These are phyloP conservation scores for Metschnikowia arizonensis DNA, from an alignment of 805 yeast genomes.

Conservation along the genomic window DNA sequence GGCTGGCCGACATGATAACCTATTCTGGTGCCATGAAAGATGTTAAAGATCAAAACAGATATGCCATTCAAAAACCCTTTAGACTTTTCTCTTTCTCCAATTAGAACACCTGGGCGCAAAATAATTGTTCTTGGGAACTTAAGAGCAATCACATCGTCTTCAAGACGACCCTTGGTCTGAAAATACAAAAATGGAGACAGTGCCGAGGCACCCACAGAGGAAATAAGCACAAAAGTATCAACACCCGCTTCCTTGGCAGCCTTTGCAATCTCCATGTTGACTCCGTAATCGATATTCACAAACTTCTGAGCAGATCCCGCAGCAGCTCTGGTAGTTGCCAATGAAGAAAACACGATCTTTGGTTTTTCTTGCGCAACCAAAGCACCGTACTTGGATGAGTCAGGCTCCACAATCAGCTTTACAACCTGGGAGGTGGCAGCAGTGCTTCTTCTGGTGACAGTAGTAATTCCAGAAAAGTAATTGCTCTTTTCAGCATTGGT, in stretches of 20 bases:
- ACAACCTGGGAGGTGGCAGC: slow-evolving; percentile 29
- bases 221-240: slow-evolving; percentile 62
- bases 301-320: slow-evolving; percentile 71
- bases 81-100: slow-evolving; percentile 54
- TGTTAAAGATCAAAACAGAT: slow-evolving; percentile 28
- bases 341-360: slow-evolving; percentile 11
- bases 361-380: slow-evolving; percentile 13
- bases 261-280: slow-evolving; percentile 63
- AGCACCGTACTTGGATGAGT: slow-evolving; percentile 49
- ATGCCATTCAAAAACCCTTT: slow-evolving; percentile 23
- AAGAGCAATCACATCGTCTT: slow-evolving; percentile 58
- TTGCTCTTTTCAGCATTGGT: slow-evolving; percentile 38
- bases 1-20: slow-evolving; percentile 31
- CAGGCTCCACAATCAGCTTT: slow-evolving; percentile 39
- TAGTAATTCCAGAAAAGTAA: slow-evolving; percentile 36
- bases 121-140: slow-evolving; percentile 70
- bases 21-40: slow-evolving; percentile 17
- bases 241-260: slow-evolving; percentile 71
- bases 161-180: slow-evolving; percentile 71
- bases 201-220: slow-evolving; percentile 60
- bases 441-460: slow-evolving; percentile 51
- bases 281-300: slow-evolving; percentile 67
- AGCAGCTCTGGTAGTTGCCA: slow-evolving; percentile 19
- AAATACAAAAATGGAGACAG: slow-evolving; percentile 58
- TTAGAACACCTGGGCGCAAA: slow-evolving; percentile 68